Conservation (phyloP, 129 eudicot genomes). For the Centaurea solstitialis region DNA sequence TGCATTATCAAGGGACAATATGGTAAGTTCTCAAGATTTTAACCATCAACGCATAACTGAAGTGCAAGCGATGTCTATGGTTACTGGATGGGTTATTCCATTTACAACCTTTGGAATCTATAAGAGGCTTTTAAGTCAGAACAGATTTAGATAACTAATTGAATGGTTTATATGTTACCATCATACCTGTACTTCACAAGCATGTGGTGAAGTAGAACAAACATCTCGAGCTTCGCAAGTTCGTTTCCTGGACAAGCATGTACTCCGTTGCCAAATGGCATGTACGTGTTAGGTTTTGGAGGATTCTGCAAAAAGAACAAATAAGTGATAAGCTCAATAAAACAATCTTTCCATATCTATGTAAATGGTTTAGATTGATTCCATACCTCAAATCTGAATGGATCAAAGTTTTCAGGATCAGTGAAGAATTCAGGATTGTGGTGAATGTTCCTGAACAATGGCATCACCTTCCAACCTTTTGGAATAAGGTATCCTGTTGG, state of each 20-base stretch:
- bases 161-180: neutral
- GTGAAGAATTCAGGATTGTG: conserved; percentile 73
- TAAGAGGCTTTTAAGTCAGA: neutral
- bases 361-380: neutral
- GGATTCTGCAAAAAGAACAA: conserved; percentile 48
- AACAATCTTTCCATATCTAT: conserved; percentile 1
- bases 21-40: neutral
- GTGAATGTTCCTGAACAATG: conserved; percentile 79
- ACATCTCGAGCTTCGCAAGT: conserved; percentile 81
- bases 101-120: neutral
- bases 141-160: neutral
- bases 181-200: conserved; percentile 67
- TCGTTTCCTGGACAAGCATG: conserved; percentile 96
- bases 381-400: conserved; percentile 76
- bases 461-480: conserved; percentile 95
- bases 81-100: neutral
- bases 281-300: conserved; percentile 75
- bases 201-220: conserved; percentile 75
- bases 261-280: conserved; percentile 89
- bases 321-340: neutral
- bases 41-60: neutral
- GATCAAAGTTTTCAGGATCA: conserved; percentile 66
- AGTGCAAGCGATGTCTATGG: neutral
- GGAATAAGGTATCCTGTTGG: conserved; percentile 77
- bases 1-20: neutral